A percentile compares a stretch with the other conserved stretches of the same genome.
Evolutionary conservation across 2,329 filamentous ascomycete genomes (phyloP).

Genomic region (Aspergillus pseudoviridinutans): DNA sequence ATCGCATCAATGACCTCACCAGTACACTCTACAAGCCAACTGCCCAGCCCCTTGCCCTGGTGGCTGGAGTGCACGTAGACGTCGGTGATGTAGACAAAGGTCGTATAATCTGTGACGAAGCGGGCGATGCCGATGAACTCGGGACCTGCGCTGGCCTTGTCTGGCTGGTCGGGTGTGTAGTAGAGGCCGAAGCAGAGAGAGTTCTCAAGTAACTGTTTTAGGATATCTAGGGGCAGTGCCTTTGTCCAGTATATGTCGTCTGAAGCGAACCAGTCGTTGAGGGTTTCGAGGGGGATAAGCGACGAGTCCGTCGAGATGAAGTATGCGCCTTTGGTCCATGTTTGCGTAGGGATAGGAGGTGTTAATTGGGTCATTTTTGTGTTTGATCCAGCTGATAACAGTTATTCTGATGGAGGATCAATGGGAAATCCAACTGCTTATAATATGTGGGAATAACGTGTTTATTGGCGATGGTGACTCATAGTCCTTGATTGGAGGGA

Average conservation of each 20-base stretch:
- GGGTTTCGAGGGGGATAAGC: conserved; percentile 51
- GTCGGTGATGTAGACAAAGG: conserved; percentile 66
- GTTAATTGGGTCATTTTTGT: neutral
- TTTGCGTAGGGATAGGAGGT: conserved; percentile 2
- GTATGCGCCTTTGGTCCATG: conserved; percentile 8
- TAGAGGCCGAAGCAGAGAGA: conserved; percentile 61
- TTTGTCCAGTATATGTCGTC: conserved; percentile 61
- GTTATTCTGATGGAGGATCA: no score
- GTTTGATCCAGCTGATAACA: neutral
- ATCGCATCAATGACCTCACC: conserved; percentile 55
- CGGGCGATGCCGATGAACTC: conserved; percentile 57
- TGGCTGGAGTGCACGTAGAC: conserved; percentile 61
- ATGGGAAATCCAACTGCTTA: neutral
- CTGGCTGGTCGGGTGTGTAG: neutral
- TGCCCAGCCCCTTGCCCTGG: conserved; percentile 60
- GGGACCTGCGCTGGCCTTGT: conserved; percentile 14
- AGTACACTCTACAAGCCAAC: conserved; percentile 61
- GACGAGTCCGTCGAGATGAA: conserved; percentile 57
- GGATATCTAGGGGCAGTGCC: conserved; percentile 45
- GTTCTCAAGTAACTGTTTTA: conserved; percentile 53
- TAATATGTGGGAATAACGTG: neutral
- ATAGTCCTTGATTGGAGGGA: neutral
- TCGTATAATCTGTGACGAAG: conserved; percentile 66
- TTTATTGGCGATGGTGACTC: neutral
- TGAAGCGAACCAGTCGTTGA: conserved; percentile 55